Evolutionary conservation across 2,329 filamentous ascomycete genomes (phyloP).

Genomic region (Tympanopsis confertula): DNA sequence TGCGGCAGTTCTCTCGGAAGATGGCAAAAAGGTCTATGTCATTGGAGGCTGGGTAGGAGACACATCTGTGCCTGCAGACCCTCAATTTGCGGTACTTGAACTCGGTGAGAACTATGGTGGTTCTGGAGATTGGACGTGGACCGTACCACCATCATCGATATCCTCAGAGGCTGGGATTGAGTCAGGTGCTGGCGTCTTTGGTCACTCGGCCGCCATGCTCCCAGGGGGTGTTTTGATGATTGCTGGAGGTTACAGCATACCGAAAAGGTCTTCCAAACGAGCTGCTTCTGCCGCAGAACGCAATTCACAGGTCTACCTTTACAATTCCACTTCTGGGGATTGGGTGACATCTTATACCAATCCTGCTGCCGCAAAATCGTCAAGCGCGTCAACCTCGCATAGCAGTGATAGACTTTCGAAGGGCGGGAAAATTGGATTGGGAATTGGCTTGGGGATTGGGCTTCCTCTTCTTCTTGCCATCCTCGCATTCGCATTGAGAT

Average conservation of each 20-base stretch:
- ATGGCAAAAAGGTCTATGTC: background rate
- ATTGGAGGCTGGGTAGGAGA: background rate
- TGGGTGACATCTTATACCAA: slow-evolving; percentile 42
- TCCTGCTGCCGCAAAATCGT: slow-evolving; percentile 6
- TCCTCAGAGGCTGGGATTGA: slow-evolving; percentile 12
- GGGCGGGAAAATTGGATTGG: background rate
- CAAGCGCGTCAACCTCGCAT: too few species aligned
- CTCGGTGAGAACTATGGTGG: slow-evolving; percentile 8
- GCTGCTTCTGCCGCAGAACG: slow-evolving; percentile 12
- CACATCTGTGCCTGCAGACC: background rate
- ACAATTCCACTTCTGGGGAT: slow-evolving; percentile 42
- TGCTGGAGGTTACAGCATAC: slow-evolving; percentile 42
- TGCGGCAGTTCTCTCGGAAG: background rate
- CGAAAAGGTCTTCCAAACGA: slow-evolving; percentile 20
- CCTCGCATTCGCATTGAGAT: background rate
- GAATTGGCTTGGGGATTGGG: background rate
- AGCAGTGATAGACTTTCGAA: too few species aligned
- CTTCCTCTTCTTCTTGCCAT: background rate
- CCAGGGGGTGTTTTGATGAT: slow-evolving; percentile 51
- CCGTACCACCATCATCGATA: slow-evolving; percentile 19
- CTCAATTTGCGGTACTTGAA: background rate
- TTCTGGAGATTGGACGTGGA: slow-evolving; percentile 28
- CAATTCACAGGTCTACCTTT: slow-evolving; percentile 35
- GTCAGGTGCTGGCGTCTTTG: slow-evolving; percentile 38
- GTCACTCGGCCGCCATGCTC: slow-evolving; percentile 49